Base-by-base conservation (phyloP, 2,329 filamentous ascomycete species). In the Colletotrichum sp. region DNA sequence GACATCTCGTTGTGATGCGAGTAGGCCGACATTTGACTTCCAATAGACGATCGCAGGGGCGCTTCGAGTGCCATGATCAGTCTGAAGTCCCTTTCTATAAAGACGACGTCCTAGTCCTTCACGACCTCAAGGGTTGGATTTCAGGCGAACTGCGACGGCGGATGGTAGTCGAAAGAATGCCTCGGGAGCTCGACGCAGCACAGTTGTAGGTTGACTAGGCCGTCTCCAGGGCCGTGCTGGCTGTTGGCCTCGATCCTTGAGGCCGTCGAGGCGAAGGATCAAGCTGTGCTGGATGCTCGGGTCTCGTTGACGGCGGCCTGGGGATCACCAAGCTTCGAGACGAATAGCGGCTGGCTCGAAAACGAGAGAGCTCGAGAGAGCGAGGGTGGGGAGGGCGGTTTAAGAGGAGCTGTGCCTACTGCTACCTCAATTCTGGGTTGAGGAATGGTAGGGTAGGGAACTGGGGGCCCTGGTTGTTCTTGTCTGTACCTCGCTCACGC, bases 21-120 rank as follows among this genome's bases (percentile, higher is more conserved):
- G 78, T 90, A 90, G 75, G 85, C 82, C 69, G 89, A 88, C 83
- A 89, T 86, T 78, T 90, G 84, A 83, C 86, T 90, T 81, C 89
- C 90, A 74, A 90, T 90, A 76, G 92, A 93, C 76, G 91, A 90
- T 80, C 91, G 87, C 79, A 94, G 83, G 75, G 92, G 91, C 81
- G 88, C 91, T 84, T 91, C 89, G 82, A 92, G 86, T 82, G 90
- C 90, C 90, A 92, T 92, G 84, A 73, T 78, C 63, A 71, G 68
- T 59, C 71, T n/a, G n/a, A 38, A 36, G n/a, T 55, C 36, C 62
- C 21, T 64, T 24, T 62, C 48, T 52, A 30, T 14, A 24, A 38
- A 30, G 34, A 59, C 36, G 21, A 72, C 13, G n/a, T 62, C 63
- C 56, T 26, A 30, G 30, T 34, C 21, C 34, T 14, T 28, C 21